Evolutionary conservation across 1,284 basidiomycete species (phyloP).

Genomic region (Austroboletus novae-zelandiae): DNA sequence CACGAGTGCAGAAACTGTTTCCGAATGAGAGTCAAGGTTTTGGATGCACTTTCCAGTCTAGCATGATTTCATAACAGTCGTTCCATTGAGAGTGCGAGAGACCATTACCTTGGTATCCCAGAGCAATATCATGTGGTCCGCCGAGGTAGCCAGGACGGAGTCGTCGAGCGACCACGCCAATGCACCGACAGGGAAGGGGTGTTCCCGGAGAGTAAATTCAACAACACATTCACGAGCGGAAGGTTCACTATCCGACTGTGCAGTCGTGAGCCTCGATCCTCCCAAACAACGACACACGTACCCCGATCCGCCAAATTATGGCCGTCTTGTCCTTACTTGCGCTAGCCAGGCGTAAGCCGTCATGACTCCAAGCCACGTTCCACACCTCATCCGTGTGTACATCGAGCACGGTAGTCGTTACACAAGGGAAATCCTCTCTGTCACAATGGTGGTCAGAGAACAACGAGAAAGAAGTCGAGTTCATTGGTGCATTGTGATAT

Average conservation of each 20-base stretch:
- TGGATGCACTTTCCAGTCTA: slow-evolving; percentile 71
- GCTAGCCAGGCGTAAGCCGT: slow-evolving; percentile 82
- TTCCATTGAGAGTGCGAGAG: neutral
- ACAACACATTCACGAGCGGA: slow-evolving; percentile 58
- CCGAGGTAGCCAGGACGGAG: slow-evolving; percentile 74
- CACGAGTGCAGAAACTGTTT: slow-evolving; percentile 82
- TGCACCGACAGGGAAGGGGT: slow-evolving; percentile 73
- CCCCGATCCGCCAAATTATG: slow-evolving; percentile 87
- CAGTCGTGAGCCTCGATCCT: slow-evolving; percentile 9
- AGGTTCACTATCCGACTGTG: slow-evolving; percentile 48
- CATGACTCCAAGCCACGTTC: slow-evolving; percentile 93
- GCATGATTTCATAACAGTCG: slow-evolving; percentile 1
- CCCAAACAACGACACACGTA: slow-evolving; percentile 39
- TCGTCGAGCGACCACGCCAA: slow-evolving; percentile 92
- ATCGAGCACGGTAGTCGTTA: slow-evolving; percentile 80
- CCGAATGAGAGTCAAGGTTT: slow-evolving; percentile 70
- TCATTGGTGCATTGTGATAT: slow-evolving; percentile 73
- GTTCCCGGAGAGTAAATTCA: slow-evolving; percentile 66
- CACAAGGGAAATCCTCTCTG: slow-evolving; percentile 77
- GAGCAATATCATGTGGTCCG: slow-evolving; percentile 78
- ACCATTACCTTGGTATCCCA: slow-evolving; percentile 78
- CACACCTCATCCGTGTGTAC: slow-evolving; percentile 94
- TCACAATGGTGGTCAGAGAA: slow-evolving; percentile 86
- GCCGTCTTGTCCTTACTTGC: slow-evolving; percentile 85
- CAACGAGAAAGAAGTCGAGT: slow-evolving; percentile 68